phyloP scores from a whole-genome alignment of 2,329 filamentous ascomycete genomes.

The Aspergillus novoparasiticus region DNA sequence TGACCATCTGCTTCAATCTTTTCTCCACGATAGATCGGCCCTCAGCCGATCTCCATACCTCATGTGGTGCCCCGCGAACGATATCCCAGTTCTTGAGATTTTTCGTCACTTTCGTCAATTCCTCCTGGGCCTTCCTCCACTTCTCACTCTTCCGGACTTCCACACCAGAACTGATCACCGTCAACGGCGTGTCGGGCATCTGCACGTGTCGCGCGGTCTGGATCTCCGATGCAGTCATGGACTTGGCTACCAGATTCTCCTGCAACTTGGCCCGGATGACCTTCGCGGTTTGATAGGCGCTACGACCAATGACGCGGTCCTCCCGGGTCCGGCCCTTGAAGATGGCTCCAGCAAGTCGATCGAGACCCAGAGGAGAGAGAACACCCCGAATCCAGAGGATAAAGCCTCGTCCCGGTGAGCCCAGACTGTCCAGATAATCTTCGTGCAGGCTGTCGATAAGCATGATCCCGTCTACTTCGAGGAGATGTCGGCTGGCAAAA shows the following conservation, averaged over 20 bases:
- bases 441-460: conserved; percentile 90
- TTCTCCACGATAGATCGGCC: conserved; percentile 78
- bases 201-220: conserved; percentile 78
- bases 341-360: conserved; percentile 76
- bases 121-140: conserved; percentile 85
- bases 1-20: conserved; percentile 70
- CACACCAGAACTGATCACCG: conserved; percentile 79
- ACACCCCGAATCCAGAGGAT: conserved; percentile 82
- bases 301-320: conserved; percentile 82
- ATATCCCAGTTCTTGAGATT: conserved; percentile 84
- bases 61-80: conserved; percentile 79
- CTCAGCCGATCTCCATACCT: conserved; percentile 77
- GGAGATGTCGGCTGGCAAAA: conserved; percentile 80
- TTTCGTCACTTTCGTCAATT: conserved; percentile 76
- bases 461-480: conserved; percentile 74
- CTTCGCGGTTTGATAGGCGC: conserved; percentile 77
- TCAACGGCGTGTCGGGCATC: conserved; percentile 71
- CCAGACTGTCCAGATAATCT: conserved; percentile 71
- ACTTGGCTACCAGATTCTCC: conserved; percentile 84
- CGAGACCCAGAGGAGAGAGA: conserved; percentile 82
- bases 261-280: conserved; percentile 89
- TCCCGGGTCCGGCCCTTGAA: conserved; percentile 78
- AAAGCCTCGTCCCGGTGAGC: conserved; percentile 72
- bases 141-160: conserved; percentile 65
- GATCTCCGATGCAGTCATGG: conserved; percentile 82